These are phyloP conservation scores for Cytospora leucostoma DNA, from an alignment of 2,329 filamentous ascomycete genomes.

Conservation along the genomic window DNA sequence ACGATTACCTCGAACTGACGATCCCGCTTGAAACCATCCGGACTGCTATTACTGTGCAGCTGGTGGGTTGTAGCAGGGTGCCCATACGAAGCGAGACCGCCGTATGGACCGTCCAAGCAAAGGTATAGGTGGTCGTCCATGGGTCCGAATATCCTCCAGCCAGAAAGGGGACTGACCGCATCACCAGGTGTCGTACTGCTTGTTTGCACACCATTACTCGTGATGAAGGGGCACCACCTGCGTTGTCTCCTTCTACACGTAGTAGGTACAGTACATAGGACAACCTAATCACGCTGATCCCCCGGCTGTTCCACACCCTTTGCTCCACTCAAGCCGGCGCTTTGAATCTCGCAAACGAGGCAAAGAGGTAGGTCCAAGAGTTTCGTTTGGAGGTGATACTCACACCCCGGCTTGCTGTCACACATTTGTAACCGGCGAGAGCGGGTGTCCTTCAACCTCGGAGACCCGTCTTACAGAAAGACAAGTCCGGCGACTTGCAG, in stretches of 20 bases:
- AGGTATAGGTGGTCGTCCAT: not conserved
- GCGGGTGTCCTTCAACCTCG: constrained; percentile 10
- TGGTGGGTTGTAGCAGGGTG: not conserved
- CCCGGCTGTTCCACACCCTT: constrained; percentile 14
- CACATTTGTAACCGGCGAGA: constrained; percentile 19
- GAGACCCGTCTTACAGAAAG: constrained; percentile 21
- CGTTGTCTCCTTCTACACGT: constrained; percentile 7
- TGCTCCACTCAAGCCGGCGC: constrained; percentile 20
- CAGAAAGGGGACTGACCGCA: constrained; percentile 8
- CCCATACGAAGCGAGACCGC: not conserved
- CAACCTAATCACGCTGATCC: constrained; percentile 4
- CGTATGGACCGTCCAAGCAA: not conserved
- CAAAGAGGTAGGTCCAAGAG: not conserved
- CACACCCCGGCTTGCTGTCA: constrained; percentile 23
- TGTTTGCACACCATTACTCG: constrained; percentile 16
- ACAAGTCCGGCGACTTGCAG: constrained; percentile 20
- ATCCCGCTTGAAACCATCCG: not conserved
- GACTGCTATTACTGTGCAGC: not conserved
- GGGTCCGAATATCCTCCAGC: not conserved
- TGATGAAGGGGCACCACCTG: constrained; percentile 11
- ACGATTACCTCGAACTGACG: not conserved
- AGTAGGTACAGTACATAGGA: not conserved
- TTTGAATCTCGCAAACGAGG: constrained; percentile 21
- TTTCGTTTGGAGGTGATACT: constrained; percentile 17
- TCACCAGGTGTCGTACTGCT: constrained; percentile 12